Evolutionary conservation across 148 eudicot genomes (phyloP).

Genomic region (Rhododendron mucronatum): DNA sequence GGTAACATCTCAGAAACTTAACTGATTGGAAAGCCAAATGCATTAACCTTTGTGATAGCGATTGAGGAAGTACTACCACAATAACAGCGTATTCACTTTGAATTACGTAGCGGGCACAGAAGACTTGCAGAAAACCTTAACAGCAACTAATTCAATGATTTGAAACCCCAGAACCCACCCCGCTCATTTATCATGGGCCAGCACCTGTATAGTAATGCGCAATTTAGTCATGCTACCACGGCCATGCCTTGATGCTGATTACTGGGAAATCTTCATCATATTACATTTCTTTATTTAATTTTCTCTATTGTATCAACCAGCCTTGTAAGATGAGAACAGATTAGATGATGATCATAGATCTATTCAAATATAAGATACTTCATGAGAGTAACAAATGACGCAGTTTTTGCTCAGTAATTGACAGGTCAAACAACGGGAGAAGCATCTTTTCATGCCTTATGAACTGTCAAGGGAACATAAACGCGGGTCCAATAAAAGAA

Average conservation of each 20-base stretch:
- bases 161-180: not conserved
- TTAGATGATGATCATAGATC: too few relatives aligned
- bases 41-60: not conserved
- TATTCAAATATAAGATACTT: not conserved
- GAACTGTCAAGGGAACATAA: not conserved
- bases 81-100: not conserved
- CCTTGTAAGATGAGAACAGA: not conserved
- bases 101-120: not conserved
- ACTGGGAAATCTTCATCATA: not conserved
- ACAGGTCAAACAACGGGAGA: not conserved
- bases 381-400: not conserved
- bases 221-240: not conserved
- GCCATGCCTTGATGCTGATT: not conserved
- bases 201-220: not conserved
- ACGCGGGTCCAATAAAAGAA: not conserved
- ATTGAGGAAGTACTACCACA: not conserved
- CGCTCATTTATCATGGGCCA: not conserved
- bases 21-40: not conserved
- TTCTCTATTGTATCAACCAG: not conserved
- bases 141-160: not conserved
- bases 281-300: not conserved
- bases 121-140: not conserved
- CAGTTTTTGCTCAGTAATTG: not conserved
- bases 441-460: not conserved
- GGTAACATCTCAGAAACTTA: not conserved